Percentiles rank a stretch among this genome's conserved stretches.
Evolutionary conservation across 805 yeast species (phyloP).

Genomic region (Candida arabinofermentans): DNA sequence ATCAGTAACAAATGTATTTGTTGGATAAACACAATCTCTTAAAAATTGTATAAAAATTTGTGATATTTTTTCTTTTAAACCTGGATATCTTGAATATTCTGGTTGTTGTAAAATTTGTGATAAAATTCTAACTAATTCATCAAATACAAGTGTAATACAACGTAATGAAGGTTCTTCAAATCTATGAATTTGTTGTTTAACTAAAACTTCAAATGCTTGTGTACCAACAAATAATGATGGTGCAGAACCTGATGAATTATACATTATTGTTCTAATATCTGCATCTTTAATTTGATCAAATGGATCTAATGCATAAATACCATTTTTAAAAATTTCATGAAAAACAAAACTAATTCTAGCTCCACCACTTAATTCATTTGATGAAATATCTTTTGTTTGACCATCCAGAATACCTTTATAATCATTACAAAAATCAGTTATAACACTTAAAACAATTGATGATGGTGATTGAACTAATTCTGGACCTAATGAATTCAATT

Average conservation of each 20-base stretch:
- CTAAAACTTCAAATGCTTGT: slow-evolving; percentile 93
- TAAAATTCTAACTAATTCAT: slow-evolving; percentile 87
- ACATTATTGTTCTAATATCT: slow-evolving; percentile 94
- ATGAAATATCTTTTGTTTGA: slow-evolving; percentile 82
- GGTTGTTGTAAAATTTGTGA: slow-evolving; percentile 80
- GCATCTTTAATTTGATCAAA: slow-evolving; percentile 94
- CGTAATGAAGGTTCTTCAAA: slow-evolving; percentile 91
- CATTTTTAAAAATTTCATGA: slow-evolving; percentile 93
- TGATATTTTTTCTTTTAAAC: slow-evolving; percentile 80
- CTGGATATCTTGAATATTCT: slow-evolving; percentile 85
- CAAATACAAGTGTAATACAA: slow-evolving; percentile 87
- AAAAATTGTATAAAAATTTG: slow-evolving; percentile 75
- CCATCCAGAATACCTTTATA: slow-evolving; percentile 90
- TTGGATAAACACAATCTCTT: slow-evolving; percentile 76
- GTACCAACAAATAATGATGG: slow-evolving; percentile 97
- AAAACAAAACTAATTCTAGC: slow-evolving; percentile 96
- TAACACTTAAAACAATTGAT: slow-evolving; percentile 83
- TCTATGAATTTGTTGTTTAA: slow-evolving; percentile 87
- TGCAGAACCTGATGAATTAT: slow-evolving; percentile 93
- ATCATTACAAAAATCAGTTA: slow-evolving; percentile 89
- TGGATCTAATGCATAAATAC: slow-evolving; percentile 88
- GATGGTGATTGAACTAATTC: slow-evolving; percentile 87
- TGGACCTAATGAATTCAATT: slow-evolving; percentile 76
- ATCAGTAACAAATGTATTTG: slow-evolving; percentile 80
- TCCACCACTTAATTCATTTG: slow-evolving; percentile 93